These are phyloP conservation scores for Phytophthora tubulina DNA, from an alignment of 352 stramenopile species.

Conservation along the genomic window DNA sequence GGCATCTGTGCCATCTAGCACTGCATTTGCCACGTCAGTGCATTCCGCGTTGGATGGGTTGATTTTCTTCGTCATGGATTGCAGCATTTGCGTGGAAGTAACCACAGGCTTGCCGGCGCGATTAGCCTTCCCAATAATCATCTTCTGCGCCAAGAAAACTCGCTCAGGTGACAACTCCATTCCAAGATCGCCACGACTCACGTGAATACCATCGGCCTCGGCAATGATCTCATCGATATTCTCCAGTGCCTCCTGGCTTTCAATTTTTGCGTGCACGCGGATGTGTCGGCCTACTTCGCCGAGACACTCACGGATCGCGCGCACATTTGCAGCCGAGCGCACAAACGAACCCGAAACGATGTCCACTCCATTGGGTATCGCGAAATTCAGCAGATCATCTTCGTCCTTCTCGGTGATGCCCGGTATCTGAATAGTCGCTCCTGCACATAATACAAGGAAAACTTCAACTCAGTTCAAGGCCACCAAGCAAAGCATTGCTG, in stretches of 20 bases:
- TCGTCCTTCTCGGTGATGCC: conserved; percentile 96
- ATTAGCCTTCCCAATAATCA: conserved; percentile 98
- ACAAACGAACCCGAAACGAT: conserved; percentile 99
- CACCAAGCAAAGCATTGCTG: conserved; percentile 2
- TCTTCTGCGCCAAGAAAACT: conserved; percentile 99
- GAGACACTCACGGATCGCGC: conserved; percentile 84
- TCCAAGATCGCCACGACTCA: conserved; percentile 98
- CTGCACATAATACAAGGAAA: conserved; percentile 30
- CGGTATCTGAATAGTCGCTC: conserved; percentile 88
- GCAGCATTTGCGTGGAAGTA: conserved; percentile 98
- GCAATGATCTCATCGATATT: conserved; percentile 98
- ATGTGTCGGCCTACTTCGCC: conserved; percentile 89
- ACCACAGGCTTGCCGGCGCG: conserved; percentile 98
- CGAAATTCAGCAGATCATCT: conserved; percentile 95
- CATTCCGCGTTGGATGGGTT: conserved; percentile 98
- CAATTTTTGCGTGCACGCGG: conserved; percentile 98
- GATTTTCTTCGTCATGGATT: conserved; percentile 99
- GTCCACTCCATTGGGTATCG: conserved; percentile 96
- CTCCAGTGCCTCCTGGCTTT: conserved; percentile 97
- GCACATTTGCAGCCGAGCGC: conserved; percentile 96
- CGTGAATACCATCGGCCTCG: conserved; percentile 98
- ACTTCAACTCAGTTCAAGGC: conserved; percentile 7
- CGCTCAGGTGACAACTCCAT: conserved; percentile 99
- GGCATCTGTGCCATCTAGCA: conserved; percentile 98
- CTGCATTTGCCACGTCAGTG: conserved; percentile 99